Evolutionary conservation across 148 eudicot species (phyloP), one percentile per base, ranked within the genome.

Genomic region (Amaranthus palmeri): DNA sequence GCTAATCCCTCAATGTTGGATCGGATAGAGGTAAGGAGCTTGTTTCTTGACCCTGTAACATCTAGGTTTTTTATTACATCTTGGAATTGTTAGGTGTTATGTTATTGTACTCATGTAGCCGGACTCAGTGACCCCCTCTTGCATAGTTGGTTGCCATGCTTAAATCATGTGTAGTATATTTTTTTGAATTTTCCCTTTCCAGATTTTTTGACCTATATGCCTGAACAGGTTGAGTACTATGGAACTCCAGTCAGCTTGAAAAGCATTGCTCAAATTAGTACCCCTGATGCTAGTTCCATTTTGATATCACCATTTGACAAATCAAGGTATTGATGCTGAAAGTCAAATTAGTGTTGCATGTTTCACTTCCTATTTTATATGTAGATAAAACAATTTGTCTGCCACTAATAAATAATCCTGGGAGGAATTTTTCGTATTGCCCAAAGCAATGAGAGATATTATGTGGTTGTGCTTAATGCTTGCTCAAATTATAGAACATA

Each of bases 241-340:
- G 99, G 99, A 63, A 77, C 93, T 69, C 99, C 99, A 62, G 92
- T 90, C 64, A 83, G 72, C 79, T 81, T 95, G 82, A 92, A 92
- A 85, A 92, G 90, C 83, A 89, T 95, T 80, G 99, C 99, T 67
- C 97, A 92, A 79, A 87, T 95, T 72, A 92, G 87, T 79, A 82
- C 97, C 54, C 90, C 99, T 66, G 97, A 92, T 84, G 78, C 97
- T 51, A 85, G 89, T 70, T 89, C 99, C 71, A 75, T 95, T 62
- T 67, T 95, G 84, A 85, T 95, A 70, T 82, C 90, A 8, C 99
- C 99, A 57, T 95, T 78, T 78, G 99, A 95, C 76, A 95, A 92
- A 87, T 95, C 99, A 82, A 92, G 97, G 98, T 93, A 85, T 53
- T 46, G 15, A 17, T 52, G 57, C 48, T 67, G 58, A 61, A 56